Percentiles rank a stretch among this genome's conserved stretches.
phyloP scores from a whole-genome alignment of 805 yeast genomes.

The Schizosaccharomyces lindneri region DNA sequence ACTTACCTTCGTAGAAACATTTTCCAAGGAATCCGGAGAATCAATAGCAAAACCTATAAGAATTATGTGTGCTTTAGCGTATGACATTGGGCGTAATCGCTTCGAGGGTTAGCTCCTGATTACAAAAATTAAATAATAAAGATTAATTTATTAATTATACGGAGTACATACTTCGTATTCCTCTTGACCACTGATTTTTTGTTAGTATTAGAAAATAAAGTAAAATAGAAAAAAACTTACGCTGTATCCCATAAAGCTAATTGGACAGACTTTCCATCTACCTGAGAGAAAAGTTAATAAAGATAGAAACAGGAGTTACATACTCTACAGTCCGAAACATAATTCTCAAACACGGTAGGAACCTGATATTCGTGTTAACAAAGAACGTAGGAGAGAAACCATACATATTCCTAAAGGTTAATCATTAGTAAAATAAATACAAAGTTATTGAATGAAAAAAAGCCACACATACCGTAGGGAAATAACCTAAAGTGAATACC shows the following conservation, averaged over 20 bases:
- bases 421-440: not conserved
- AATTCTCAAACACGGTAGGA: constrained; percentile 85
- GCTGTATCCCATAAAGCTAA: constrained; percentile 89
- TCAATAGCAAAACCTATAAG: constrained; percentile 70
- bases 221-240: not conserved
- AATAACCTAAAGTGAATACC: constrained; percentile 78
- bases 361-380: constrained; percentile 22
- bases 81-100: constrained; percentile 64
- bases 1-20: constrained; percentile 36
- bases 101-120: not conserved
- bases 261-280: constrained; percentile 71
- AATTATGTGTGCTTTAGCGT: constrained; percentile 66
- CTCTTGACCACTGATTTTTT: constrained; percentile 39
- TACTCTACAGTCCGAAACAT: constrained; percentile 79
- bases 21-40: constrained; percentile 59
- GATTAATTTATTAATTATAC: no score
- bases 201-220: constrained; percentile 3
- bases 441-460: not conserved
- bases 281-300: not conserved
- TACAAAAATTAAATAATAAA: not conserved
- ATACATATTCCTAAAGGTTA: constrained; percentile 8
- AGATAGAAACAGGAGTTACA: not conserved
- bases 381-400: not conserved
- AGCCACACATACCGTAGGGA: constrained; percentile 40
- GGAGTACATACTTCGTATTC: constrained; percentile 37